phyloP scores from a whole-genome alignment of 1,139 yeast genomes.

The Meyerozyma sp. region DNA sequence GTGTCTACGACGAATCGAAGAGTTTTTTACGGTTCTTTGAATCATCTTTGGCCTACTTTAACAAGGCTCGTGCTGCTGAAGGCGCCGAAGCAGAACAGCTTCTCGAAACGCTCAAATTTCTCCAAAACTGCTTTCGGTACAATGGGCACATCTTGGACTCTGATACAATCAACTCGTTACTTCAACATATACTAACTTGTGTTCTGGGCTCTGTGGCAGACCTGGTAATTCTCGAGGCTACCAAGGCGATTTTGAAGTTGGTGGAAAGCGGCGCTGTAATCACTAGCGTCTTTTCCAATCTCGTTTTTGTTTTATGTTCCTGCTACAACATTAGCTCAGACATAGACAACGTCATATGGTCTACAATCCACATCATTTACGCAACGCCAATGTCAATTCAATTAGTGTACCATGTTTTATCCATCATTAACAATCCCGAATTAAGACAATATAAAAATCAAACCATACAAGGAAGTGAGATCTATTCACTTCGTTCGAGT shows the following conservation, averaged over 20 bases:
- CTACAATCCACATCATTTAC: neutral
- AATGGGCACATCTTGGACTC: neutral
- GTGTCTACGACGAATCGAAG: conserved; percentile 37
- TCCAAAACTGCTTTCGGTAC: neutral
- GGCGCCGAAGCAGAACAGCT: no score
- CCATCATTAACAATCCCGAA: neutral
- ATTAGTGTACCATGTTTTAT: neutral
- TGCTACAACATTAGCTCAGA: neutral
- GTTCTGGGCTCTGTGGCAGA: neutral
- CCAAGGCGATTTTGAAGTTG: neutral
- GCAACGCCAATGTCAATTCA: neutral
- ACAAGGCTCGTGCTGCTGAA: neutral
- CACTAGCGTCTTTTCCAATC: neutral
- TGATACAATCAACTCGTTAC: neutral
- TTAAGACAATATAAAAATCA: neutral
- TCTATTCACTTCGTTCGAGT: neutral
- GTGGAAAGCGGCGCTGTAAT: neutral
- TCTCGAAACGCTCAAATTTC: neutral
- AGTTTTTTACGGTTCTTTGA: conserved; percentile 9
- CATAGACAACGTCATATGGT: neutral
- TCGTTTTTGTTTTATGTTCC: neutral
- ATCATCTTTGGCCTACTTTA: neutral
- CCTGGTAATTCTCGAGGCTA: neutral
- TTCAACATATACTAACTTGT: neutral
- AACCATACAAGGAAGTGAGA: neutral